Evolutionary conservation across 1,139 yeast species (phyloP).

Genomic region (Yamadazyma sp.): DNA sequence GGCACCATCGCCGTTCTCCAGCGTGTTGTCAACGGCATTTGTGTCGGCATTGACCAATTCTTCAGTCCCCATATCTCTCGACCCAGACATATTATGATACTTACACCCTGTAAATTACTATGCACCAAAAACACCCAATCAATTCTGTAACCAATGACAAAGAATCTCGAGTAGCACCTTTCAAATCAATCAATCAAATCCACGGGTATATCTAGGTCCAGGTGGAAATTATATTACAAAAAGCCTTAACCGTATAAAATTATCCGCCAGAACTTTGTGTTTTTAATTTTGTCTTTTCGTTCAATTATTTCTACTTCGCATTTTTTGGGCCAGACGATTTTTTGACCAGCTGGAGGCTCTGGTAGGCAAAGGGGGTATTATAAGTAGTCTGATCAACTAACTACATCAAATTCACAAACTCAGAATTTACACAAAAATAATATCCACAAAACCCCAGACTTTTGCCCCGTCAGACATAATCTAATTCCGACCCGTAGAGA

Average conservation of each 20-base stretch:
- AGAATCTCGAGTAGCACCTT: no score
- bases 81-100: not conserved
- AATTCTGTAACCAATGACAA: not conserved
- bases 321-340: not conserved
- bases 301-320: slow-evolving; percentile 2
- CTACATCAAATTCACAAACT: no score
- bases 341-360: no score
- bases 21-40: not conserved
- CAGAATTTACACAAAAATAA: not conserved
- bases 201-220: not conserved
- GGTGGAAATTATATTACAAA: not conserved
- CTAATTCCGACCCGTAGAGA: not conserved
- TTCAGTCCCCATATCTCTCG: not conserved
- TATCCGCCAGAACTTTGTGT: slow-evolving; percentile 1
- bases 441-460: not conserved
- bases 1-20: not conserved
- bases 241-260: not conserved
- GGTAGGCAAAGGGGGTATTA: no score
- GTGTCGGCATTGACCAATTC: not conserved
- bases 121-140: not conserved
- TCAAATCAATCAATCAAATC: not conserved
- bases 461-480: not conserved
- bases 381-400: no score
- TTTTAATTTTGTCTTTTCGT: slow-evolving; percentile 2
- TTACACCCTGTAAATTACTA: no score